A percentile compares a stretch with the other conserved stretches of the same genome.
These are phyloP conservation scores for Blastobotrys elegans DNA, from an alignment of 1,139 yeast genomes.

Conservation along the genomic window DNA sequence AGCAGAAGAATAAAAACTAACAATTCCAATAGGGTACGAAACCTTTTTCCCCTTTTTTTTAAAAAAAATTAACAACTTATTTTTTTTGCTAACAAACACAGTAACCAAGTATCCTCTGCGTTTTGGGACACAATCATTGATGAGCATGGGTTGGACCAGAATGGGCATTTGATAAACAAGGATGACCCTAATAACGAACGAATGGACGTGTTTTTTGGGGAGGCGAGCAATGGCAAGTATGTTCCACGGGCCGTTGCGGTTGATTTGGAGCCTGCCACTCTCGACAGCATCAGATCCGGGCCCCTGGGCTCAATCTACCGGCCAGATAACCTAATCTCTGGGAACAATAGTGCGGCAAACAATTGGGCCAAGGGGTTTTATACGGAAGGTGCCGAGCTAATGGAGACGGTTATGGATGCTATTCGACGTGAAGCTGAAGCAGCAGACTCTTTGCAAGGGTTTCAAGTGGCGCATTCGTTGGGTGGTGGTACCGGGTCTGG, in stretches of 20 bases:
- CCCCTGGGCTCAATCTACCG: slow-evolving; percentile 41
- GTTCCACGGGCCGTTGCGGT: slow-evolving; percentile 45
- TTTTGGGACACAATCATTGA: slow-evolving; percentile 66
- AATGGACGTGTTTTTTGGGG: slow-evolving; percentile 31
- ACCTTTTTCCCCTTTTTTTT: not conserved
- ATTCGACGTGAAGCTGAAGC: slow-evolving; percentile 44
- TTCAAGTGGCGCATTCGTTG: slow-evolving; percentile 44
- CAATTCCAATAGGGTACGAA: slow-evolving; percentile 8
- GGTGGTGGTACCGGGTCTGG: slow-evolving; percentile 48
- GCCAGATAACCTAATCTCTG: slow-evolving; percentile 43
- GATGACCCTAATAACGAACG: slow-evolving; percentile 35
- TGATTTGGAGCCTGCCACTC: slow-evolving; percentile 44
- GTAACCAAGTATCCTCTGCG: slow-evolving; percentile 67
- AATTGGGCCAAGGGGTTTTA: slow-evolving; percentile 47
- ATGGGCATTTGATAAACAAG: slow-evolving; percentile 38
- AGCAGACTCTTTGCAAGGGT: slow-evolving; percentile 43
- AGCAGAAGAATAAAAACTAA: not conserved
- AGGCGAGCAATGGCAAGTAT: slow-evolving; percentile 39
- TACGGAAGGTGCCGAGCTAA: slow-evolving; percentile 45
- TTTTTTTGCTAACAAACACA: slow-evolving; percentile 22
- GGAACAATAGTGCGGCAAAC: slow-evolving; percentile 45
- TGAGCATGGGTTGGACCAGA: slow-evolving; percentile 58
- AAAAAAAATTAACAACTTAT: not conserved
- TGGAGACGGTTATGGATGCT: slow-evolving; percentile 43
- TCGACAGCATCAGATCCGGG: slow-evolving; percentile 41